phyloP scores from a whole-genome alignment of 768 basidiomycete species.

The Xerocomellus dryophilus region DNA sequence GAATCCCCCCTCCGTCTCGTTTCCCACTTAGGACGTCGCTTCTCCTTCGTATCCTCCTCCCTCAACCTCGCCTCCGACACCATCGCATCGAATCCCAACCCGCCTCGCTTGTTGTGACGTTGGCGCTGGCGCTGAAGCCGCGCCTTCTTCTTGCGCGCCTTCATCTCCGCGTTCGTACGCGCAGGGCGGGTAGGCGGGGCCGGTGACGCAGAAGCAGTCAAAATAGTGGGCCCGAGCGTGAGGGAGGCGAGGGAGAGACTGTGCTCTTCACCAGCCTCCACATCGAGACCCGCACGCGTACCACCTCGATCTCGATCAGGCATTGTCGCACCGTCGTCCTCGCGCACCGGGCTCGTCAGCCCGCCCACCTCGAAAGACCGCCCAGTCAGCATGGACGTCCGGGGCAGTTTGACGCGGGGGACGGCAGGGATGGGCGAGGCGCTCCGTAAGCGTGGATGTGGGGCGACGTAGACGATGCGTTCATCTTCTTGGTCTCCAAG shows the following conservation, averaged over 20 bases:
- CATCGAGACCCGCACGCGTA: background rate
- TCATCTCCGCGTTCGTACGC: constrained; percentile 21
- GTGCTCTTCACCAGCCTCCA: constrained; percentile 1
- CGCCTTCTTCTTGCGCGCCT: constrained; percentile 22
- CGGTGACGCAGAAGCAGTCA: background rate
- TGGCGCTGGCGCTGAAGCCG: constrained; percentile 11
- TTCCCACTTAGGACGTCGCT: constrained; percentile 39
- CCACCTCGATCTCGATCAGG: background rate
- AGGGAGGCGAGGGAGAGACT: constrained; percentile 30
- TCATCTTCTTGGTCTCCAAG: constrained; percentile 38
- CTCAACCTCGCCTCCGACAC: constrained; percentile 51
- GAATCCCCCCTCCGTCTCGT: constrained; percentile 60
- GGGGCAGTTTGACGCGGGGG: constrained; percentile 17
- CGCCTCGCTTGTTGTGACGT: constrained; percentile 21
- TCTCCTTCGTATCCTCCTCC: constrained; percentile 30
- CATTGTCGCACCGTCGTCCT: constrained; percentile 1
- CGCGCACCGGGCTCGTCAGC: constrained; percentile 12
- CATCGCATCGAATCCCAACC: constrained; percentile 36
- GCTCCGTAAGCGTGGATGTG: constrained; percentile 51
- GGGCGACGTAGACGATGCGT: constrained; percentile 73
- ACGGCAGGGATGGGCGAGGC: constrained; percentile 13
- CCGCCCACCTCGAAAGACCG: background rate
- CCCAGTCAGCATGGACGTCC: constrained; percentile 28
- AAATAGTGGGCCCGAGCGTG: constrained; percentile 8
- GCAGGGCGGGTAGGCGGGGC: constrained; percentile 17